Percentiles rank a stretch among this genome's conserved stretches.
These are phyloP conservation scores for Tylopilus sp. DNA, from an alignment of 768 basidiomycete species.

Conservation along the genomic window DNA sequence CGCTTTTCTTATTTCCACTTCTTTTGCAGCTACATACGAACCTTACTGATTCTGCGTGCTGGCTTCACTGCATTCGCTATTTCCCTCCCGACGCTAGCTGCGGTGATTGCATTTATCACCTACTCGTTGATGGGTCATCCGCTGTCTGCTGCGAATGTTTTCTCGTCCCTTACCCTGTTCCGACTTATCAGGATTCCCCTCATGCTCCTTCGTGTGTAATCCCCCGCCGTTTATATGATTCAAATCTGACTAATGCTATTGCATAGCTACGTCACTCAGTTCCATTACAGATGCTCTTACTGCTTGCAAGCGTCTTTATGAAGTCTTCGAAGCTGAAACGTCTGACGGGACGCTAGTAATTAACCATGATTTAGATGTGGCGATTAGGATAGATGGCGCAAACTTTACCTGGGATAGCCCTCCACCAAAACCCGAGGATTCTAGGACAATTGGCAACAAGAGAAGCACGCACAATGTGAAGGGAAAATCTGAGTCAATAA, in stretches of 20 bases:
- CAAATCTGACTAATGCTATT: not conserved
- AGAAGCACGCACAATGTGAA: conserved; percentile 6
- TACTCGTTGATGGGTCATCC: conserved; percentile 71
- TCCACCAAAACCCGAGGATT: conserved; percentile 45
- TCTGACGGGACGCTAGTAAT: conserved; percentile 55
- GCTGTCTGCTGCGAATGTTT: conserved; percentile 69
- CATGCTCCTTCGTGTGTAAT: conserved; percentile 57
- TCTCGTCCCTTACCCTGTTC: conserved; percentile 86
- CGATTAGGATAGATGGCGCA: conserved; percentile 63
- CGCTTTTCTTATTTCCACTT: not conserved
- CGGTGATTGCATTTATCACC: conserved; percentile 72
- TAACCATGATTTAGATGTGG: conserved; percentile 53
- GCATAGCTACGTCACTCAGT: conserved; percentile 61
- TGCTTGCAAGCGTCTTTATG: conserved; percentile 71
- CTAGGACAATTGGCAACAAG: conserved; percentile 10
- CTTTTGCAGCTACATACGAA: conserved; percentile 53
- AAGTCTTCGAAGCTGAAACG: conserved; percentile 82
- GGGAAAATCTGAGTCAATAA: conserved; percentile 16
- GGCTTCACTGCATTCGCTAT: conserved; percentile 66
- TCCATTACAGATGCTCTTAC: conserved; percentile 80
- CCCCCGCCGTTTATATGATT: not conserved
- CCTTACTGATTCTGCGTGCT: conserved; percentile 60
- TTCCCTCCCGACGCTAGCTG: conserved; percentile 73
- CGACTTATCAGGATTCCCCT: conserved; percentile 78
- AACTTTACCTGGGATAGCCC: conserved; percentile 87